These are phyloP conservation scores for Suillus hirtellus DNA, from an alignment of 768 basidiomycete species.

Conservation along the genomic window DNA sequence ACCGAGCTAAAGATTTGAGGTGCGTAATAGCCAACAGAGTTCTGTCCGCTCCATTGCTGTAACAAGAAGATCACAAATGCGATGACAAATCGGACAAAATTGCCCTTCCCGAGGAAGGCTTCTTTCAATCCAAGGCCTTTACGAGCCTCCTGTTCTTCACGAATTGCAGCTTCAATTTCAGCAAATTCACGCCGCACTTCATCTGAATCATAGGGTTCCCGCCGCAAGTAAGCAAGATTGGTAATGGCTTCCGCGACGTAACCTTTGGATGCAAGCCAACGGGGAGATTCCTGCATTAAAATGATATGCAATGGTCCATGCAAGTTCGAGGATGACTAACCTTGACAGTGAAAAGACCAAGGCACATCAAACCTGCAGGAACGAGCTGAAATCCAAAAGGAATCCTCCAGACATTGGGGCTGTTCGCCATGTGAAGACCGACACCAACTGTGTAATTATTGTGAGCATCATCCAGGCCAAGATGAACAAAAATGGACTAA, in stretches of 20 bases:
- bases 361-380: constrained; percentile 67
- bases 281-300: constrained; percentile 63
- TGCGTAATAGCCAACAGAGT: constrained; percentile 77
- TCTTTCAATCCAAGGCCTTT: constrained; percentile 65
- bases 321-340: constrained; percentile 23
- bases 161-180: constrained; percentile 80
- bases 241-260: constrained; percentile 50
- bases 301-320: constrained; percentile 14
- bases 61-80: constrained; percentile 78
- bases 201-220: constrained; percentile 40
- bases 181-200: constrained; percentile 60
- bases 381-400: constrained; percentile 77
- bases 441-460: constrained; percentile 52
- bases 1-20: constrained; percentile 73
- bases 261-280: constrained; percentile 71
- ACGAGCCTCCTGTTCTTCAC: constrained; percentile 69
- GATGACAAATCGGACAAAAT: constrained; percentile 81
- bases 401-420: constrained; percentile 62
- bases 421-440: constrained; percentile 48
- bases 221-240: constrained; percentile 68
- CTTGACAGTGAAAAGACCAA: constrained; percentile 69
- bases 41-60: constrained; percentile 86
- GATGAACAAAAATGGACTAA: constrained; percentile 29
- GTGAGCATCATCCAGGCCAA: constrained; percentile 4
- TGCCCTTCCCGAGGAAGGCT: constrained; percentile 81